Evolutionary conservation across 2,329 filamentous ascomycete species (phyloP).

Genomic region (Penicillium sp.): DNA sequence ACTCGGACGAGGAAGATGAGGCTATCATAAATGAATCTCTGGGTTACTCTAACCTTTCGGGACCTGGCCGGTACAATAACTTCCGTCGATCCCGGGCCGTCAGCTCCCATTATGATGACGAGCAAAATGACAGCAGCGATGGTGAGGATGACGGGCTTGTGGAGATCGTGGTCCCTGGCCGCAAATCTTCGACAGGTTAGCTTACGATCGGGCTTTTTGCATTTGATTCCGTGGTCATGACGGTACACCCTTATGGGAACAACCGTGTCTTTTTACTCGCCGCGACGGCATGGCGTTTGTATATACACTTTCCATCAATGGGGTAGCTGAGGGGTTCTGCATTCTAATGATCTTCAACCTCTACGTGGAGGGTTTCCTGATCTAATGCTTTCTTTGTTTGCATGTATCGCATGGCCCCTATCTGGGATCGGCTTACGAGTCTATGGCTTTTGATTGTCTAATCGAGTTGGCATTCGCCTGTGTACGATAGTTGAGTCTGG

Average conservation of each 20-base stretch:
- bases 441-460: conserved; percentile 14
- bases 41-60: conserved; percentile 67
- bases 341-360: conserved; percentile 12
- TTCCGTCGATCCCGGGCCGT: conserved; percentile 36
- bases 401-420: conserved; percentile 14
- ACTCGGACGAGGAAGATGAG: conserved; percentile 55
- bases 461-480: conserved; percentile 13
- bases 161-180: conserved; percentile 47
- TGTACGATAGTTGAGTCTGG: conserved; percentile 27
- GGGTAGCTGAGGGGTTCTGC: conserved; percentile 18
- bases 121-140: conserved; percentile 48
- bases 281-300: conserved; percentile 18
- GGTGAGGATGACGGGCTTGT: conserved; percentile 46
- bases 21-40: conserved; percentile 62
- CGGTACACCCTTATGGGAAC: neutral
- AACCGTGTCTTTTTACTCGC: neutral
- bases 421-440: conserved; percentile 7
- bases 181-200: conserved; percentile 34
- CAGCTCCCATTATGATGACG: conserved; percentile 36
- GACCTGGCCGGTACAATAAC: conserved; percentile 41
- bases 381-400: conserved; percentile 14
- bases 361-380: conserved; percentile 9
- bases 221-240: conserved; percentile 3
- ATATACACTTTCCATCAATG: conserved; percentile 23
- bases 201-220: conserved; percentile 9